Conservation (phyloP, 2,329 filamentous ascomycete species). For the Xylaria sp. region DNA sequence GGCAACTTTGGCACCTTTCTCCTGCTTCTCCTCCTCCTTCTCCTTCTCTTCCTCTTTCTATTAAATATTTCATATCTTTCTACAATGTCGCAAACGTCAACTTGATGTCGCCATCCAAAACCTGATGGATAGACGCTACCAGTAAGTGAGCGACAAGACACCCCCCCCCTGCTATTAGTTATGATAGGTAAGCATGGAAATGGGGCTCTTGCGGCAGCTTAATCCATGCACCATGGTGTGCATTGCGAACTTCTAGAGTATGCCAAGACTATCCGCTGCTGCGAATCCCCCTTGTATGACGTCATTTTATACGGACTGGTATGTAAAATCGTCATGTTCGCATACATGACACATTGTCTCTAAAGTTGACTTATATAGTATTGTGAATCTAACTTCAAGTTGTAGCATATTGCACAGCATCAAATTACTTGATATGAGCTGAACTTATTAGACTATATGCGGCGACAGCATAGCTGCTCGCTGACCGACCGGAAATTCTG, state of each 20-base stretch:
- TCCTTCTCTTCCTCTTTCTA: no score
- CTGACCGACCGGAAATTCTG: background rate
- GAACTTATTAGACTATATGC: background rate
- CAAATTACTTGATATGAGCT: no score
- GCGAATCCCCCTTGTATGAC: constrained; percentile 16
- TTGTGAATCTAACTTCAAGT: no score
- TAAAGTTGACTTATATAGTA: no score
- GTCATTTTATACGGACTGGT: constrained; percentile 15
- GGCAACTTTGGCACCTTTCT: background rate
- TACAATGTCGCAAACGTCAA: background rate
- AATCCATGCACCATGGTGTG: background rate
- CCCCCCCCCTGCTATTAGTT: background rate
- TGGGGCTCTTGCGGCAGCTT: background rate
- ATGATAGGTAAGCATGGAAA: background rate
- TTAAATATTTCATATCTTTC: background rate
- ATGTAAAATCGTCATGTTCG: no score
- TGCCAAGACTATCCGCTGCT: background rate
- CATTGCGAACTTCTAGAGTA: background rate
- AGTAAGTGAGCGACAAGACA: background rate
- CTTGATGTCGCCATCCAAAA: background rate
- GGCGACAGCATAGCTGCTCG: constrained; percentile 4
- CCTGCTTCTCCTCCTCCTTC: background rate
- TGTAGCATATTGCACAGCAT: no score
- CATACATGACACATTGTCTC: no score
- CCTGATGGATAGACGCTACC: background rate